Percentiles rank a stretch among this genome's conserved stretches.
These are phyloP conservation scores for Chaetomiaceae sp. DNA, from an alignment of 2,329 filamentous ascomycete genomes.

Conservation along the genomic window DNA sequence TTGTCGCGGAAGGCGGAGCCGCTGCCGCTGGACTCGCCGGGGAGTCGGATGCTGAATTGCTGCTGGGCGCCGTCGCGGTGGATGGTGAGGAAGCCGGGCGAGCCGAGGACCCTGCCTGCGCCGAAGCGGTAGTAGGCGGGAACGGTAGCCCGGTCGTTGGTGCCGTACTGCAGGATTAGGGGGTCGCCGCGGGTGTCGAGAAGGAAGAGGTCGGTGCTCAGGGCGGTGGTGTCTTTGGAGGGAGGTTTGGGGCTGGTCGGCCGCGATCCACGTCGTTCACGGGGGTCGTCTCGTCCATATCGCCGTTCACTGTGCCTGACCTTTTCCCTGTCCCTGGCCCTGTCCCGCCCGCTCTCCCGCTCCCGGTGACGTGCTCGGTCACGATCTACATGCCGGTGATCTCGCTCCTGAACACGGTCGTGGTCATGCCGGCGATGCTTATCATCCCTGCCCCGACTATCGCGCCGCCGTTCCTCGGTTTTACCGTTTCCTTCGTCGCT, in stretches of 20 bases:
- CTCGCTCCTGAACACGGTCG: neutral
- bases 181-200: conserved; percentile 72
- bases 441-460: neutral
- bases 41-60: conserved; percentile 44
- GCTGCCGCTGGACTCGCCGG: conserved; percentile 36
- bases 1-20: conserved; percentile 39
- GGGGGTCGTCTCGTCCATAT: neutral
- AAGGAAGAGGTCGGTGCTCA: conserved; percentile 40
- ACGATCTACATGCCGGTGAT: neutral
- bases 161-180: conserved; percentile 68
- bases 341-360: neutral
- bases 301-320: neutral
- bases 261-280: conserved; percentile 1
- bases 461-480: neutral
- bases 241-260: neutral
- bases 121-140: conserved; percentile 66
- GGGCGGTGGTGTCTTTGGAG: neutral
- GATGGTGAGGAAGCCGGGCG: conserved; percentile 54
- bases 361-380: neutral
- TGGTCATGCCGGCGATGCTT: neutral
- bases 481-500: neutral
- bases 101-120: conserved; percentile 64
- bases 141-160: conserved; percentile 63
- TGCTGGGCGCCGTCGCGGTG: conserved; percentile 57
- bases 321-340: conserved; percentile 1